phyloP scores from a whole-genome alignment of 768 basidiomycete genomes.

The Psilocybe tampanensis region DNA sequence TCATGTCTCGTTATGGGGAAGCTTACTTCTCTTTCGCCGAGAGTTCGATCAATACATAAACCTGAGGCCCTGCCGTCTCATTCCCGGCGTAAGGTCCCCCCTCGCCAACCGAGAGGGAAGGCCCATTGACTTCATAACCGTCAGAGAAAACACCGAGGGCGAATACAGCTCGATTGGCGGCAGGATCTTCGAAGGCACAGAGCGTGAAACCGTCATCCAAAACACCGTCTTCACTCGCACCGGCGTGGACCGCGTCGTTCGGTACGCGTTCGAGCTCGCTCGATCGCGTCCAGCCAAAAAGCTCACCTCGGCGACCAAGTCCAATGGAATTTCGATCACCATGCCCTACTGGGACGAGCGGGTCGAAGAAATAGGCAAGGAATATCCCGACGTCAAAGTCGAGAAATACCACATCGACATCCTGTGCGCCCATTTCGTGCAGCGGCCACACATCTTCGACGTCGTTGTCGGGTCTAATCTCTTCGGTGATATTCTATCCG shows the following conservation, averaged over 20 bases:
- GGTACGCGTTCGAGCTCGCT: constrained; percentile 57
- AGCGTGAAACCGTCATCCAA: constrained; percentile 43
- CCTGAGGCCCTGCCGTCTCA: constrained; percentile 49
- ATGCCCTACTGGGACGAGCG: constrained; percentile 53
- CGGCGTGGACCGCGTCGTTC: constrained; percentile 50
- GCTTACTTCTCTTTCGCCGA: constrained; percentile 51
- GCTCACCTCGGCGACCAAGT: constrained; percentile 56
- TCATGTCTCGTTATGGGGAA: constrained; percentile 59
- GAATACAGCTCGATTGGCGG: constrained; percentile 55
- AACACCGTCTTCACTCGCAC: constrained; percentile 51
- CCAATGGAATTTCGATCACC: constrained; percentile 49
- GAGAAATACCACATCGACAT: constrained; percentile 55
- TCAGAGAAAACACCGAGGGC: constrained; percentile 60
- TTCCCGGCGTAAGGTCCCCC: constrained; percentile 49
- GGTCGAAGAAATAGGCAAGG: constrained; percentile 48
- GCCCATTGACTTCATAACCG: constrained; percentile 54
- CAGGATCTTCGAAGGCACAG: constrained; percentile 41
- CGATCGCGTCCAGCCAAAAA: constrained; percentile 48
- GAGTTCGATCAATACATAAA: constrained; percentile 55
- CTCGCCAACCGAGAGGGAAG: constrained; percentile 43
- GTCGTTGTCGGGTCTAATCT: constrained; percentile 59
- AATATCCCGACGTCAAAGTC: constrained; percentile 51
- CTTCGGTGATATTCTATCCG: constrained; percentile 58
- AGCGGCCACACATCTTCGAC: constrained; percentile 53
- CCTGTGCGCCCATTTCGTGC: constrained; percentile 48